Conservation (phyloP, 2,329 filamentous ascomycete species). For the Daldinia eschscholtzii region DNA sequence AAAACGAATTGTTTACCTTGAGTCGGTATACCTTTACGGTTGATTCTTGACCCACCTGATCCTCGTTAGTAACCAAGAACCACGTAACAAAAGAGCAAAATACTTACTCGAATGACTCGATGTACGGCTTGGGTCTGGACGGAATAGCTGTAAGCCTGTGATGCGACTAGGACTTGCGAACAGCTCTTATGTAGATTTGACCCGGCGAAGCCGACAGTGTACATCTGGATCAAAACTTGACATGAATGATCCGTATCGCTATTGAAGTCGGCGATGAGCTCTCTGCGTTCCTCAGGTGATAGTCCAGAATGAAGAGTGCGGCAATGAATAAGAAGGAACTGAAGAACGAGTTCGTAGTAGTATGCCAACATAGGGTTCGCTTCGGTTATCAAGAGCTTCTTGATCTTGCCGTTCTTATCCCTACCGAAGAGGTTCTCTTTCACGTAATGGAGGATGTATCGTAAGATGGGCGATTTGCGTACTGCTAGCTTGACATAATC, state of each 20-base stretch:
- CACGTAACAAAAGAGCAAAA: neutral
- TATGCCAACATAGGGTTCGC: constrained; percentile 47
- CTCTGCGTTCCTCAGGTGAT: constrained; percentile 40
- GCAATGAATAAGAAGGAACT: constrained; percentile 50
- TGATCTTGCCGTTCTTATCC: constrained; percentile 37
- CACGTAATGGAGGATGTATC: constrained; percentile 48
- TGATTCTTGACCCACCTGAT: constrained; percentile 47
- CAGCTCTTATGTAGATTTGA: constrained; percentile 50
- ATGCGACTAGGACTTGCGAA: constrained; percentile 47
- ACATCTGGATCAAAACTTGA: constrained; percentile 52
- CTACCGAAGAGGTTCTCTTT: constrained; percentile 44
- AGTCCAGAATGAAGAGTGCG: constrained; percentile 47
- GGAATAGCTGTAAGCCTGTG: constrained; percentile 46
- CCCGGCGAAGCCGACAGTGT: constrained; percentile 49
- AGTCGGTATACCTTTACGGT: constrained; percentile 47
- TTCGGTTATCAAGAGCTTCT: constrained; percentile 50
- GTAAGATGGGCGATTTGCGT: constrained; percentile 46
- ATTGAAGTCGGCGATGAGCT: constrained; percentile 48
- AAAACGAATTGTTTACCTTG: constrained; percentile 48
- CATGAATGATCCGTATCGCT: constrained; percentile 35
- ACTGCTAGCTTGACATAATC: constrained; percentile 46
- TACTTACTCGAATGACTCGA: constrained; percentile 50
- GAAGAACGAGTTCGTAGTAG: constrained; percentile 50
- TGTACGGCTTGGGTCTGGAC: constrained; percentile 49
- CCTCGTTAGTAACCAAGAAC: constrained; percentile 29